Evolutionary conservation across 441 rosid species (phyloP), one percentile per base, ranked within the genome.

Genomic region (Erodium texanum): DNA sequence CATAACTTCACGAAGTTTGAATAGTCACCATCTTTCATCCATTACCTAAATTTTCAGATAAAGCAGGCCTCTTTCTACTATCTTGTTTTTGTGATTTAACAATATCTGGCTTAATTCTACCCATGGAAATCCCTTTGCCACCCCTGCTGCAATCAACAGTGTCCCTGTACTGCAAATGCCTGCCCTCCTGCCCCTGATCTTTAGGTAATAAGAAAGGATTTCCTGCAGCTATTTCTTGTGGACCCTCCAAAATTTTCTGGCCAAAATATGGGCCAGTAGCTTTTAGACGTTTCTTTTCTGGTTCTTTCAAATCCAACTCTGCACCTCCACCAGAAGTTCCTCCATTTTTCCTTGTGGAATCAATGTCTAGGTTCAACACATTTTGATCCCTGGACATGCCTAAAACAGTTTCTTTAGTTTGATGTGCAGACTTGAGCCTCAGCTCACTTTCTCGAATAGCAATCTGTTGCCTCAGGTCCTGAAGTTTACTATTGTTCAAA

Each of bases 381-480:
- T 52, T 58, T 69, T 52, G n/a, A 24, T 77, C 75, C 68, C 34
- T 76, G 59, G 65, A 64, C 16, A 82, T 66, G 73, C 75, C 78
- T 20, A 75, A 70, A 74, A 68, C 70, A 41, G 75, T 69, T 66
- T 85, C 93, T 81, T 81, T 89, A 66, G 76, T 86, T 68, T 82
- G 89, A 77, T 78, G 87, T 29, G 82, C 76, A 62, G 84, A 82
- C 85, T 82, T 93, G 68, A 85, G 85, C 84, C 84, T 93, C 83
- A 84, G 78, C 77, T 89, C 90, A 68, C 75, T 83, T 84, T 93
- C 97, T 62, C 93, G 86, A 65, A 79, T 83, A 16, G 95, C 96
- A 86, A 93, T 93, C 87, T 88, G 92, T 84, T 87, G 93, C 83
- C 89, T 85, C 80, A 93, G 82, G 70, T 91, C 97, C 78, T 50